Conservation (phyloP, 257 asterid species). For the Anisodus tanguticus region DNA sequence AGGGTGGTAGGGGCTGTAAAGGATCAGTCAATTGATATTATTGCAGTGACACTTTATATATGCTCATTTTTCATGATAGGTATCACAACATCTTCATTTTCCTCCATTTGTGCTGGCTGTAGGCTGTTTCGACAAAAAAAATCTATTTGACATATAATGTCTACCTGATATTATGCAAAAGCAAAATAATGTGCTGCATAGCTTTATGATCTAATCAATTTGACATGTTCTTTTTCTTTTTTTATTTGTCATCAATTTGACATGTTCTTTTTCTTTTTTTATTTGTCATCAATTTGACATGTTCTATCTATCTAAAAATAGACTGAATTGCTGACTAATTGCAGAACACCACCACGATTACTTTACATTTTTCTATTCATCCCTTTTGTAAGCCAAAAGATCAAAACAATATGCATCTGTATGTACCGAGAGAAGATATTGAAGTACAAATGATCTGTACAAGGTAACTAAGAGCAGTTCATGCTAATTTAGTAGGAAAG, state of each 20-base stretch:
- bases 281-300: background rate
- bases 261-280: background rate
- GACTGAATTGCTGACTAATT: background rate
- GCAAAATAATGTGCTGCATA: conserved; percentile 7
- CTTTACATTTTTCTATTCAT: background rate
- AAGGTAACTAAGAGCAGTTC: conserved; percentile 1
- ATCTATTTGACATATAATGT: background rate
- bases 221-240: conserved; percentile 3
- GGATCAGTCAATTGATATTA: background rate
- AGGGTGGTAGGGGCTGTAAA: background rate
- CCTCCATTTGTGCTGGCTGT: background rate
- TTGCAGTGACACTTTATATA: background rate
- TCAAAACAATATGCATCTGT: conserved; percentile 8
- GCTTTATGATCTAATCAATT: background rate
- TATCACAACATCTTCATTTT: background rate
- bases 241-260: background rate
- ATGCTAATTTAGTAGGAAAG: background rate
- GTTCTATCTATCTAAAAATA: background rate
- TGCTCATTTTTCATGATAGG: background rate
- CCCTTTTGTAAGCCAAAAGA: background rate
- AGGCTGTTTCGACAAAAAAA: background rate
- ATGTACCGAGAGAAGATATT: conserved; percentile 11
- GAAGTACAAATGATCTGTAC: conserved; percentile 2
- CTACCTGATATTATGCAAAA: conserved; percentile 22
- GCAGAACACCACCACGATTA: background rate